Percentiles rank a stretch among this genome's conserved stretches.
Evolutionary conservation across 768 basidiomycete species (phyloP).

Genomic region (Roridomyces roridus): DNA sequence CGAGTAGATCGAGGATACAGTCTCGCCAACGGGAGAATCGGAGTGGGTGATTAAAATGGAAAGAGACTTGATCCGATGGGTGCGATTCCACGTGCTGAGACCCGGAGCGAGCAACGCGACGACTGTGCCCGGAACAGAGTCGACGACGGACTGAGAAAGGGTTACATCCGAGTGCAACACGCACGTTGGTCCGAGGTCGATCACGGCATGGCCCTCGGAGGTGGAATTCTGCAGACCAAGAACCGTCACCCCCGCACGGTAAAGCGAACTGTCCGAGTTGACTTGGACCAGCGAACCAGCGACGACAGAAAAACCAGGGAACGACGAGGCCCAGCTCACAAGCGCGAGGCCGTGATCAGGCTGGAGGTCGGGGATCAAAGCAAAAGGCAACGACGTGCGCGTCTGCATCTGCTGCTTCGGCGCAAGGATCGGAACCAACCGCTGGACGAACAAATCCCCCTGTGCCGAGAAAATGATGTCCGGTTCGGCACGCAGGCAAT

Average conservation of each 20-base stretch:
- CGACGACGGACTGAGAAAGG: not conserved
- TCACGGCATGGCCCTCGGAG: not conserved
- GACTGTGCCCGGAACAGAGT: not conserved
- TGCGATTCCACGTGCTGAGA: not conserved
- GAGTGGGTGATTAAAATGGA: not conserved
- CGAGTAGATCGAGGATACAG: not conserved
- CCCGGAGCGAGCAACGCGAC: not conserved
- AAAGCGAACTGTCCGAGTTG: not conserved
- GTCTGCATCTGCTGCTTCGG: not conserved
- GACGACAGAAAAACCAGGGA: not conserved
- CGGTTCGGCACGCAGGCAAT: not conserved
- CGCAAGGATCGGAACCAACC: not conserved
- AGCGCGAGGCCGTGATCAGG: not conserved
- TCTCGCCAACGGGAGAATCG: slow-evolving; percentile 7
- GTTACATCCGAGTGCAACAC: not conserved
- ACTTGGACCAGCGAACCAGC: not conserved
- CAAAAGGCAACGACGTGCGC: not conserved
- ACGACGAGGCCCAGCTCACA: not conserved
- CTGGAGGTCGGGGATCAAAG: not conserved
- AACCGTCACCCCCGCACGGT: not conserved
- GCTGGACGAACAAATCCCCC: slow-evolving; percentile 2
- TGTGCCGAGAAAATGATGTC: slow-evolving; percentile 1
- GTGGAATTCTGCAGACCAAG: not conserved
- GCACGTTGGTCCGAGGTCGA: slow-evolving; percentile 1
- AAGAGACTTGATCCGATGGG: not conserved